Evolutionary conservation across 2,329 filamentous ascomycete genomes (phyloP), one percentile per base, ranked within the genome.

Genomic region (Epichloe hybrida): DNA sequence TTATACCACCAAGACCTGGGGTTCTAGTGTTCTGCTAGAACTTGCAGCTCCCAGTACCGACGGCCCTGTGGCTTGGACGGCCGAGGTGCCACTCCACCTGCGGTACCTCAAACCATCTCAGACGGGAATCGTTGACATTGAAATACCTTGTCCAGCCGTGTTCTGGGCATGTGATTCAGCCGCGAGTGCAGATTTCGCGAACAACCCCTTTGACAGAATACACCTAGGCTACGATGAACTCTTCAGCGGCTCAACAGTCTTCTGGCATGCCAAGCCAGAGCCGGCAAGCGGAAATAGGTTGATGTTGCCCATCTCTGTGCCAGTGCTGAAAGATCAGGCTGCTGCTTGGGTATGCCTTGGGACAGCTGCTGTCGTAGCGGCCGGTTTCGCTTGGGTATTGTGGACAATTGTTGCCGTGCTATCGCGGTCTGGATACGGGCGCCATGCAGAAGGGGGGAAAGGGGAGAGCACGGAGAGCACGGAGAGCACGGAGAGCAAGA

Each of bases 131-230:
- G 64, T 69, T 2, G 57, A 72, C 4, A 66, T 82, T 1, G 69
- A 80, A n/a, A 65, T 93, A 0, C 86, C 91, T 0, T 90, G 85
- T 70, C 91, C 91, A 0, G 77, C 80, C 0, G 77, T 96, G 0
- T 96, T 96, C 71, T 96, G 90, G 90, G 88, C 89, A 0, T 97
- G 91, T 62, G 73, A 77, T 7, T 78, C 83, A 0, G 76, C 79
- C 9, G 75, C 80, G 48, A 80, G 77, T 1, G 75, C 74, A 1
- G 84, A 86, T 59, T 86, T 91, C 66, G 66, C 77, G 0, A 77
- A 75, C 5, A 95, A 86, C 60, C 91, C 91, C 0, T 97, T 97
- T 65, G 90, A 96, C 64, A 74, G 87, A 5, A 71, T 75, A n/a
- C 80, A 88, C 61, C 60, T 96, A n/a, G 90, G 89, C 1, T 96